Percentiles rank a stretch among this genome's conserved stretches.
Conservation (phyloP, 257 asterid genomes). For the Solanum peruvianum region DNA sequence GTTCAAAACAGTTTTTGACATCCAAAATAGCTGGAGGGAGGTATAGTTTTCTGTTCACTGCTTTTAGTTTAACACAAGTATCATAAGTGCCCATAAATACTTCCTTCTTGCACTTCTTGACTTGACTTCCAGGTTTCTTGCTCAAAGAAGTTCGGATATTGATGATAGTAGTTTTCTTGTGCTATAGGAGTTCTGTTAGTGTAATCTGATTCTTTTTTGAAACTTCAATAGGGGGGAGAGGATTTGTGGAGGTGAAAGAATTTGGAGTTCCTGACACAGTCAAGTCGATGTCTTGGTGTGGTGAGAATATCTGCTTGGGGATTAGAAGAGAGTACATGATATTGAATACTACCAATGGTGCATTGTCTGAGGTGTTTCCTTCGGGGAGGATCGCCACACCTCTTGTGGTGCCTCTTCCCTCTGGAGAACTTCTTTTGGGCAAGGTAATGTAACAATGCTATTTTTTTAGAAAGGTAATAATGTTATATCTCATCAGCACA, state of each 20-base stretch:
- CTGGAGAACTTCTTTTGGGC: slow-evolving; percentile 93
- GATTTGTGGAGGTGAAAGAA: slow-evolving; percentile 95
- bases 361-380: slow-evolving; percentile 82
- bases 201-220: neutral
- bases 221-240: slow-evolving; percentile 69
- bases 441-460: slow-evolving; percentile 34
- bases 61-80: neutral
- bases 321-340: slow-evolving; percentile 74
- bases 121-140: neutral
- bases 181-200: neutral
- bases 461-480: neutral
- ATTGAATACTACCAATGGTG: slow-evolving; percentile 77
- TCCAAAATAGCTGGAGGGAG: neutral
- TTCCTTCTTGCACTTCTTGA: neutral
- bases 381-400: slow-evolving; percentile 98
- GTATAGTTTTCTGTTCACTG: neutral
- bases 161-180: neutral
- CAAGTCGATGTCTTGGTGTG: slow-evolving; percentile 97
- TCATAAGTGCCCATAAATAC: neutral
- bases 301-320: slow-evolving; percentile 93
- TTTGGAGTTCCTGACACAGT: slow-evolving; percentile 85
- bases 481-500: neutral
- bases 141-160: neutral
- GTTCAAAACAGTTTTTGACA: neutral
- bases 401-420: slow-evolving; percentile 78